phyloP scores from a whole-genome alignment of 441 rosid species.

The Breynia disticha region DNA sequence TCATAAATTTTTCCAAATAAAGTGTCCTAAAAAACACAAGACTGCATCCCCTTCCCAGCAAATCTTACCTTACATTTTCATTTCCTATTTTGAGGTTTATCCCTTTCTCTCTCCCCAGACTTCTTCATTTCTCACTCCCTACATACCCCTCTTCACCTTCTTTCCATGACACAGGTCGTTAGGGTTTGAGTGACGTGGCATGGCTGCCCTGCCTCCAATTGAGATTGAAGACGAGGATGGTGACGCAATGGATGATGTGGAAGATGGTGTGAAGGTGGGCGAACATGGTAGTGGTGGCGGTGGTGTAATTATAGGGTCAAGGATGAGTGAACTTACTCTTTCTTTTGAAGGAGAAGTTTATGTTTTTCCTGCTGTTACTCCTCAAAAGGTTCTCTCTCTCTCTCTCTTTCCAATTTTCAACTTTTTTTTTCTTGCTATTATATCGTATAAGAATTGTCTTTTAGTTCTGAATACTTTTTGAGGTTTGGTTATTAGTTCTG shows the following conservation, averaged over 20 bases:
- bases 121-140: neutral
- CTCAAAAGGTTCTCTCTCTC: conserved; percentile 30
- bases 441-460: too few relatives aligned
- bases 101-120: too few relatives aligned
- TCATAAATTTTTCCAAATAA: conserved; percentile 18
- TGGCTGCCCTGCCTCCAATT: conserved; percentile 24
- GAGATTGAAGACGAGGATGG: conserved; percentile 29
- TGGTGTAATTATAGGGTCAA: conserved; percentile 30
- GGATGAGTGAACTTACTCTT: conserved; percentile 57
- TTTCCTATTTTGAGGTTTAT: too few relatives aligned
- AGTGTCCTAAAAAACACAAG: conserved; percentile 27
- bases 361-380: conserved; percentile 58
- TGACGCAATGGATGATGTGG: conserved; percentile 24
- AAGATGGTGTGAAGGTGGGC: conserved; percentile 10
- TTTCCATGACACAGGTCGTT: neutral
- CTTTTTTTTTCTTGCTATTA: neutral
- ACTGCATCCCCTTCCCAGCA: conserved; percentile 20
- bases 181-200: too few relatives aligned
- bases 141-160: neutral
- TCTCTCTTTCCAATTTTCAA: neutral
- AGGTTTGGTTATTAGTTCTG: too few relatives aligned
- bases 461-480: too few relatives aligned
- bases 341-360: conserved; percentile 68
- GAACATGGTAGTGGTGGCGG: conserved; percentile 23
- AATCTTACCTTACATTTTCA: too few relatives aligned